Evolutionary conservation across 1,139 yeast species (phyloP), one percentile per base, ranked within the genome.

Genomic region (Pichia sp.): DNA sequence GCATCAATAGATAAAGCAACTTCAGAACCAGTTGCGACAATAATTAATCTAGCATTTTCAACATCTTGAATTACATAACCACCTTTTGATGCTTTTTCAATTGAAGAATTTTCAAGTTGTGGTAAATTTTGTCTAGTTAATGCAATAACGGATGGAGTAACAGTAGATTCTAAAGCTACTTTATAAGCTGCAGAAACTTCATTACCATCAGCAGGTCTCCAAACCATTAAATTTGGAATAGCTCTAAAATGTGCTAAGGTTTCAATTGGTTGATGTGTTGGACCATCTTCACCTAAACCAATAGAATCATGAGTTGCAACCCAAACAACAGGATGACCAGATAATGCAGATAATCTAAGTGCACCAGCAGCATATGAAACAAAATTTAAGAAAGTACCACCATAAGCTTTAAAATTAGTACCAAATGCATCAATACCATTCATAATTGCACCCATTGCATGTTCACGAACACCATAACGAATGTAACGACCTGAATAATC

Each of bases 161-260:
- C 69, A 49, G 69, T 74, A 46, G 81, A 70, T 62, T 75, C 78
- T 51, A 91, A 60, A 43, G 98, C 86, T 55, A 73, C 72, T 69
- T 76, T 70, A 80, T 91, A 91, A 52, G 98, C 96, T 61, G 97
- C 99, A 54, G 96, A 85, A 54, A 85, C 82, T 74, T 91, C 99
- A 68, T 91, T 91, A 74, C 99, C 99, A 66, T 93, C 98, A 63
- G 98, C 98, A 57, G 98, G 98, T 78, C 99, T 87, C 97, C 97
- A 91, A 49, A 91, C 97, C 65, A 82, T 78, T 59, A 80, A 62
- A 76, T 93, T 93, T 72, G 99, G 99, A 59, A 78, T 65, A 54
- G 98, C 96, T 77, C 99, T 87, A 70, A 93, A 80, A 70, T 91
- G 98, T 49, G 97, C 95, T 65, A 91, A 73, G 50, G 98, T 91